phyloP scores from a whole-genome alignment of 257 asterid species.

The Solanum chmielewskii region DNA sequence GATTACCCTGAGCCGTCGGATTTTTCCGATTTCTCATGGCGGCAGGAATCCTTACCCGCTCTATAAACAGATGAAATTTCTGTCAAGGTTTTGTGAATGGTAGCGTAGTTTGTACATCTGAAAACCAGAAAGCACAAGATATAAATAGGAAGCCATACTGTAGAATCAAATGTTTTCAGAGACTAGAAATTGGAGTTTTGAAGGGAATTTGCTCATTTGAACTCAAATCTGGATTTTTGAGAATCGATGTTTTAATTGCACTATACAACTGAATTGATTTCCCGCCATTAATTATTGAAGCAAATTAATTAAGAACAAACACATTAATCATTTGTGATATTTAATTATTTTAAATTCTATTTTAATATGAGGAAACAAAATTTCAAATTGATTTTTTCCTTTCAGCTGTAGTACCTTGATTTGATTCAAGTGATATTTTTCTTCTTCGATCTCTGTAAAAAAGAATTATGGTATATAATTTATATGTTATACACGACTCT shows the following conservation, averaged over 20 bases:
- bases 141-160: not conserved
- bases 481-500: not conserved
- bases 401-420: not conserved
- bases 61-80: not conserved
- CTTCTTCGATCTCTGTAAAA: not conserved
- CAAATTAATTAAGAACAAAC: not conserved
- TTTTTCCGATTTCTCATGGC: constrained; percentile 14
- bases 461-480: not conserved
- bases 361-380: not conserved
- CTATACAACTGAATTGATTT: not conserved
- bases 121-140: not conserved
- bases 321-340: not conserved
- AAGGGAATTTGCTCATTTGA: not conserved
- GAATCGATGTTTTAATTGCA: not conserved
- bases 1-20: constrained; percentile 17
- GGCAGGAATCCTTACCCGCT: constrained; percentile 27
- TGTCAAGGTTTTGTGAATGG: not conserved
- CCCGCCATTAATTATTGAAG: not conserved
- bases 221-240: not conserved
- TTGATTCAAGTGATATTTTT: not conserved
- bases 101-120: constrained; percentile 12
- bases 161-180: not conserved
- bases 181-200: not conserved
- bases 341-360: not conserved
- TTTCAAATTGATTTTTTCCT: not conserved